phyloP scores from a whole-genome alignment of 192 early-diverging fungal genomes.

The Coemansia sp. region DNA sequence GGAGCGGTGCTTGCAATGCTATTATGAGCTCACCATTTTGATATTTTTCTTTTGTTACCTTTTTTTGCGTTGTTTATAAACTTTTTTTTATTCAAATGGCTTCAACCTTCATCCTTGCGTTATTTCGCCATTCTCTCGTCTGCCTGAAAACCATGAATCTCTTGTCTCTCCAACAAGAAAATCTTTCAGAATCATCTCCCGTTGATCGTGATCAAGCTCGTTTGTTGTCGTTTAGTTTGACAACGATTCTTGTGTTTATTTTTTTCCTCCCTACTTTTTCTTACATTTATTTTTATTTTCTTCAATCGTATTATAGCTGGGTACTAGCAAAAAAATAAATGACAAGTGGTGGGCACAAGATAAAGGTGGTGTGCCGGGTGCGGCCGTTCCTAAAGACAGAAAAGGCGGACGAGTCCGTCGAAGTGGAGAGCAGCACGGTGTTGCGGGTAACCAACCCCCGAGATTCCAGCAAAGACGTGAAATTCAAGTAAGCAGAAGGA shows the following conservation, averaged over 20 bases:
- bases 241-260: too few species aligned
- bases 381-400: conserved; percentile 61
- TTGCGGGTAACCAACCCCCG: conserved; percentile 58
- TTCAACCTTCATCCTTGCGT: neutral
- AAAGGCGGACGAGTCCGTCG: conserved; percentile 49
- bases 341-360: conserved; percentile 39
- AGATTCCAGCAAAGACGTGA: conserved; percentile 51
- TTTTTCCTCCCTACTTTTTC: too few species aligned
- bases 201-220: too few species aligned
- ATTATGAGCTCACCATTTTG: neutral
- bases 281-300: neutral
- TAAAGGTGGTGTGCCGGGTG: conserved; percentile 61
- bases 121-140: too few species aligned
- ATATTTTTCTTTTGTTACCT: neutral
- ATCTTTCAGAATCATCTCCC: too few species aligned
- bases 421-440: conserved; percentile 35
- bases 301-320: too few species aligned
- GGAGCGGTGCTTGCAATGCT: neutral
- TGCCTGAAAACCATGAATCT: too few species aligned
- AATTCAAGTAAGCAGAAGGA: conserved; percentile 27
- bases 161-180: too few species aligned
- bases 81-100: conserved; percentile 1
- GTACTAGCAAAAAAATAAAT: too few species aligned
- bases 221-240: too few species aligned
- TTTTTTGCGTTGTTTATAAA: neutral